These are phyloP conservation scores for Stephania japonica DNA, from an alignment of 164 flowering plant species.

Conservation along the genomic window DNA sequence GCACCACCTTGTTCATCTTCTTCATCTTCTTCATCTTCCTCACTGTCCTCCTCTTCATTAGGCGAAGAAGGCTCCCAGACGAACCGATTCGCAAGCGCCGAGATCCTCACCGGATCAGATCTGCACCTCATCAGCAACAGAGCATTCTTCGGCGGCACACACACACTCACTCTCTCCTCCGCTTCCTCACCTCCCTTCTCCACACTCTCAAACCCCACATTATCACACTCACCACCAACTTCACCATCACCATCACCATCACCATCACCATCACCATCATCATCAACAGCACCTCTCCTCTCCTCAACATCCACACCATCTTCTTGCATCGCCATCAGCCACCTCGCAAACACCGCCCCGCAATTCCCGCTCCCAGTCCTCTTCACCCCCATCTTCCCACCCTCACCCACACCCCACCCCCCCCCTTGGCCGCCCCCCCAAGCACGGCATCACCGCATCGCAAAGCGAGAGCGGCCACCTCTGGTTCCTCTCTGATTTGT, in stretches of 20 bases:
- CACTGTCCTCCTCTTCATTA: slow-evolving; percentile 8
- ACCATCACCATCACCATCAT: slow-evolving; percentile 16
- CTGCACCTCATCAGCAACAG: slow-evolving; percentile 86
- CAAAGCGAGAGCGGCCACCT: slow-evolving; percentile 85
- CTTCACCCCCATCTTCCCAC: background rate
- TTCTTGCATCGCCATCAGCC: slow-evolving; percentile 66
- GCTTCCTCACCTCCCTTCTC: slow-evolving; percentile 14
- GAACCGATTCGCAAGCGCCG: slow-evolving; percentile 58
- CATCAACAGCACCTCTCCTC: slow-evolving; percentile 40
- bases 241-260: slow-evolving; percentile 54
- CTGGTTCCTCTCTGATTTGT: slow-evolving; percentile 36
- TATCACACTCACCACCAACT: slow-evolving; percentile 20
- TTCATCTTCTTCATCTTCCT: slow-evolving; percentile 7
- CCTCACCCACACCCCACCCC: no score
- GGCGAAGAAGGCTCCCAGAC: slow-evolving; percentile 43
- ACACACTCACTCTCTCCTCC: slow-evolving; percentile 27
- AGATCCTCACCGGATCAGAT: slow-evolving; percentile 85
- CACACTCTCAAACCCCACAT: background rate
- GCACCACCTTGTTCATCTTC: background rate
- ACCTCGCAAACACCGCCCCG: slow-evolving; percentile 56
- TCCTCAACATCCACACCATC: slow-evolving; percentile 40
- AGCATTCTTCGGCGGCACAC: slow-evolving; percentile 48
- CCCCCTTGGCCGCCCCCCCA: slow-evolving; percentile 22
- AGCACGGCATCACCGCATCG: slow-evolving; percentile 64
- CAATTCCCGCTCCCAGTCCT: slow-evolving; percentile 32